These are phyloP conservation scores for Simplicillium sp. DNA, from an alignment of 2,329 filamentous ascomycete species.

Conservation along the genomic window DNA sequence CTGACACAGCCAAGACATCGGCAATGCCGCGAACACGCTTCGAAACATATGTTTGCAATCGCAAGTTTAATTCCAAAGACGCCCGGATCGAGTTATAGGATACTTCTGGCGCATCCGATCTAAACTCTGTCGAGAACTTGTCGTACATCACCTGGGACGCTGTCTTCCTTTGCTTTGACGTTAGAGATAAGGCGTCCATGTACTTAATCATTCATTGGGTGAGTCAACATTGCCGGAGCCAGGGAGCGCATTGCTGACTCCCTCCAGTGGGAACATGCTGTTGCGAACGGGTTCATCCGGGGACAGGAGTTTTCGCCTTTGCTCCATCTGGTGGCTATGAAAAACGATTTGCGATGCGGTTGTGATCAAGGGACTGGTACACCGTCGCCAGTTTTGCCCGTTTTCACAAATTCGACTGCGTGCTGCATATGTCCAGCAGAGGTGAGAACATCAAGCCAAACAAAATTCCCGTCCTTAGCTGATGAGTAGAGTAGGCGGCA, in stretches of 20 bases:
- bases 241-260: no score
- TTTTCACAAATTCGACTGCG: no score
- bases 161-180: conserved; percentile 29
- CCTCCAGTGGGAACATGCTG: conserved; percentile 19
- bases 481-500: conserved; percentile 13
- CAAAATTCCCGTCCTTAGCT: neutral
- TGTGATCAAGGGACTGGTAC: neutral
- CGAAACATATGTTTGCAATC: conserved; percentile 22
- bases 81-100: conserved; percentile 27
- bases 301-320: conserved; percentile 11
- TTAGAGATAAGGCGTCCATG: conserved; percentile 22
- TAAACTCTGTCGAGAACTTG: conserved; percentile 22
- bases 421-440: no score
- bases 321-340: conserved; percentile 23
- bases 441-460: no score
- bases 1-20: conserved; percentile 13
- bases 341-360: conserved; percentile 13
- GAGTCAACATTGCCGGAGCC: conserved; percentile 2
- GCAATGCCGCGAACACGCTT: conserved; percentile 22
- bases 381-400: no score
- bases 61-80: conserved; percentile 13
- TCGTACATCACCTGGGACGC: conserved; percentile 26
- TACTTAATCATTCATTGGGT: conserved; percentile 26
- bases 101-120: conserved; percentile 27
- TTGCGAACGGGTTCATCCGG: conserved; percentile 15